phyloP scores from a whole-genome alignment of 306 rosid species.

The Fragaria nilgerrensis region DNA sequence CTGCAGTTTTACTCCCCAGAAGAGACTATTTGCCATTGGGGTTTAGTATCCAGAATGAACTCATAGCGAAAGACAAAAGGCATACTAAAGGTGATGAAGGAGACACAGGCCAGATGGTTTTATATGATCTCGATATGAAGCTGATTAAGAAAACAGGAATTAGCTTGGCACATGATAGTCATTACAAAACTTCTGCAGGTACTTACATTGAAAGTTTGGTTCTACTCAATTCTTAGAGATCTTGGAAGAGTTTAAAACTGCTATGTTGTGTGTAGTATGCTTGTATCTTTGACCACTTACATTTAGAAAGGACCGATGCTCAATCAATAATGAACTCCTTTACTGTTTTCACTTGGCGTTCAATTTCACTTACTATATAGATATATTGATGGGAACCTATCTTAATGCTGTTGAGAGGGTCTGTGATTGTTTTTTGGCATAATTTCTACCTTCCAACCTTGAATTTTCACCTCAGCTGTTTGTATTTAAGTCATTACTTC shows the following conservation, averaged over 20 bases:
- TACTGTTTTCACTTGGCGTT: neutral
- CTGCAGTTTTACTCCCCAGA: neutral
- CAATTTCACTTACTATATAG: neutral
- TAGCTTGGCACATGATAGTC: neutral
- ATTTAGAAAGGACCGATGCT: neutral
- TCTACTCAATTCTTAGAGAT: neutral
- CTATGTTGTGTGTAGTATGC: neutral
- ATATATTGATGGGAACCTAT: no score
- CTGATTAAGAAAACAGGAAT: neutral
- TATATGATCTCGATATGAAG: neutral
- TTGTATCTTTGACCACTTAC: neutral
- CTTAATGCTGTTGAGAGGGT: no score
- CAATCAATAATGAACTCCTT: neutral
- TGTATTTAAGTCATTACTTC: neutral
- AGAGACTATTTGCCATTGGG: neutral
- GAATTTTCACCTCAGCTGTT: neutral
- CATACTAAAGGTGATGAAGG: neutral
- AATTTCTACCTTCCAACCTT: no score
- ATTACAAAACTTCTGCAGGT: neutral
- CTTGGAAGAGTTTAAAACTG: neutral
- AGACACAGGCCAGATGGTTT: neutral
- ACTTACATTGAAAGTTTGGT: slow-evolving; percentile 11
- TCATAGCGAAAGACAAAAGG: neutral
- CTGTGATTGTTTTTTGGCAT: no score
- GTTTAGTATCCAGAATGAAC: neutral